A percentile compares a stretch with the other conserved stretches of the same genome.
phyloP scores from a whole-genome alignment of 2,329 filamentous ascomycete genomes.

The Phialophora chinensis region DNA sequence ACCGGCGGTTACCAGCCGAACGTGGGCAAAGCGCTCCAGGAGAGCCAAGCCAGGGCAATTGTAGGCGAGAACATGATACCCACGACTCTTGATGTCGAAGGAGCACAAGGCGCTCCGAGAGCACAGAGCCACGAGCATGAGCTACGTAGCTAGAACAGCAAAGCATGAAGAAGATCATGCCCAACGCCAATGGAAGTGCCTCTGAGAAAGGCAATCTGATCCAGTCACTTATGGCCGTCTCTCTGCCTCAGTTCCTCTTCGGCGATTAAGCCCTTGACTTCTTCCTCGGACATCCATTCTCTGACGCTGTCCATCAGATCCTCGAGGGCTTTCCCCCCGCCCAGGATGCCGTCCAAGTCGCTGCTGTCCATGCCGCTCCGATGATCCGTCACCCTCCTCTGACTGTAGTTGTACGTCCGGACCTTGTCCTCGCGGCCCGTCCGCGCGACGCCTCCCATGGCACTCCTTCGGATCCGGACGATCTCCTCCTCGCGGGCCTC shows the following conservation, averaged over 20 bases:
- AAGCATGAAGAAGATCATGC: background rate
- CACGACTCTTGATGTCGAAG: conserved; percentile 17
- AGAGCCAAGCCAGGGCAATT: background rate
- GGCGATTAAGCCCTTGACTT: conserved; percentile 72
- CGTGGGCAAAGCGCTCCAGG: background rate
- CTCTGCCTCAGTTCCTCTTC: conserved; percentile 62
- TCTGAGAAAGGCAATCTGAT: background rate
- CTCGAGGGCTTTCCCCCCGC: conserved; percentile 74
- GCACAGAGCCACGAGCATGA: conserved; percentile 5
- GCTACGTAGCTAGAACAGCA: background rate
- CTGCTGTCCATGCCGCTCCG: conserved; percentile 79
- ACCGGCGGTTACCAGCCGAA: background rate
- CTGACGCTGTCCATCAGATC: conserved; percentile 78
- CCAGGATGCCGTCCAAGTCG: conserved; percentile 79
- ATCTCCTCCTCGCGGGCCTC: conserved; percentile 86
- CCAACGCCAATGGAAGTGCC: background rate
- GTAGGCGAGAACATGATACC: conserved; percentile 23
- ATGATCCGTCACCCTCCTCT: conserved; percentile 87
- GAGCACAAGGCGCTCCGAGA: background rate
- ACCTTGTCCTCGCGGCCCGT: conserved; percentile 94
- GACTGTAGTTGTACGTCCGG: conserved; percentile 81
- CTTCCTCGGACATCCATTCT: conserved; percentile 75
- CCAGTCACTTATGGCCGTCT: conserved; percentile 24
- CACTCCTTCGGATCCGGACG: conserved; percentile 73
- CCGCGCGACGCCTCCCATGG: conserved; percentile 74